Evolutionary conservation across 164 flowering plant genomes (phyloP), one percentile per base, ranked within the genome.

Genomic region (Piper longum): DNA sequence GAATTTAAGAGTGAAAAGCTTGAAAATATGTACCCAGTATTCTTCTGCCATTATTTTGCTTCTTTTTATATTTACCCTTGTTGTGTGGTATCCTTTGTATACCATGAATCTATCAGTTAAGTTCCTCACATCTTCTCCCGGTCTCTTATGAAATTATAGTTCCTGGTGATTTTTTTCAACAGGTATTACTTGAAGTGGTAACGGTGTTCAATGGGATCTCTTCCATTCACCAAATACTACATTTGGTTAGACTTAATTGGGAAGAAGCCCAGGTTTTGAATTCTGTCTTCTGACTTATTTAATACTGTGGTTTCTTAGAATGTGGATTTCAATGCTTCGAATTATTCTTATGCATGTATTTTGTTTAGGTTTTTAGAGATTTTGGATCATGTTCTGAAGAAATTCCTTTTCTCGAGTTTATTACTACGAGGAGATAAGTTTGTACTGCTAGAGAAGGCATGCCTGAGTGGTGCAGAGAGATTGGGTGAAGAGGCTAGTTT

Each of bases 101-200:
- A 26, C 36, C 36, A 0, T 26, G 36, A 26, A 26, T 26, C 1
- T 26, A 26, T 26, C 36, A 26, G 36, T 26, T 26, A 26, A 26
- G 36, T 26, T 26, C 36, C 36, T 26, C 36, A 26, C 1, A 26
- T 26, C 2, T 26, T 26, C 36, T 26, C 36, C 36, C 36, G 1
- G 36, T 26, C 36, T 26, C 36, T 26, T 26, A 26, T 2, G 36
- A 26, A 26, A 26, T 26, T 26, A 26, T 26, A 26, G 36, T 26
- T 26, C 36, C 36, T 26, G 36, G 36, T 26, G 36, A 26, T 26
- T 26, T 61, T 59, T 60, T 58, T 2, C 36, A 60, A 58, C 86
- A 90, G 97, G 80, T 88, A 56, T 66, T 90, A 48, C 86, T 90
- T 41, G 89, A 88, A 71, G 77, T 79, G 63, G 93, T 86, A 59